phyloP scores from a whole-genome alignment of 2,329 filamentous ascomycete genomes.

The Aspergillus phoenicis region DNA sequence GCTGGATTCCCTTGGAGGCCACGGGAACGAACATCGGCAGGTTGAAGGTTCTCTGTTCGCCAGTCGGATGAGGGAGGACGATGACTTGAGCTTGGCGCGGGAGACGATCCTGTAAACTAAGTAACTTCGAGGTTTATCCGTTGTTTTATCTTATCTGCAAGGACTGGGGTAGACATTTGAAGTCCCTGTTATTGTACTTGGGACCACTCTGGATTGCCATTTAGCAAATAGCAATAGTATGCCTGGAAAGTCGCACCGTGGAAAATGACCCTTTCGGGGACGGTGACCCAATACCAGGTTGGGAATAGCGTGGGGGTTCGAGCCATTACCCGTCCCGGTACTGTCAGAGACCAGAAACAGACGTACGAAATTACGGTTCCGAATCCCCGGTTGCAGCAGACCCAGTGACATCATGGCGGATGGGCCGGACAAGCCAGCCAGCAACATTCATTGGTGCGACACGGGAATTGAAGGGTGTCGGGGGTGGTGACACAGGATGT shows the following conservation, averaged over 20 bases:
- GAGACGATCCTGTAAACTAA: neutral
- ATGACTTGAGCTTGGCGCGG: neutral
- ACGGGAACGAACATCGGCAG: neutral
- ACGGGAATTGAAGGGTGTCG: neutral
- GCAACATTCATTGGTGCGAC: neutral
- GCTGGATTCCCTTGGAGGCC: neutral
- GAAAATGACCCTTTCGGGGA: conserved; percentile 9
- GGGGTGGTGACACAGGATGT: neutral
- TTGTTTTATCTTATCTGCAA: neutral
- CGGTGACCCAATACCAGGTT: neutral
- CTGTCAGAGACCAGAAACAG: neutral
- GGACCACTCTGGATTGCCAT: neutral
- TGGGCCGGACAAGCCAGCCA: neutral
- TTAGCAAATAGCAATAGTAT: neutral
- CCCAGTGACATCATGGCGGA: conserved; percentile 15
- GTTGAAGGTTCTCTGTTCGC: neutral
- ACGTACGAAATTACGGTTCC: conserved; percentile 2
- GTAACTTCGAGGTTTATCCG: neutral
- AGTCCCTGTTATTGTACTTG: neutral
- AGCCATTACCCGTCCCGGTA: conserved; percentile 4
- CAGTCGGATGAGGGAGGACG: neutral
- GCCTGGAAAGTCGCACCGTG: neutral
- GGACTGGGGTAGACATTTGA: neutral
- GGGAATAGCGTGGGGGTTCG: conserved; percentile 11
- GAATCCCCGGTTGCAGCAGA: conserved; percentile 1